Evolutionary conservation across 1,139 yeast genomes (phyloP).

Genomic region (Taphrina flavorubra): DNA sequence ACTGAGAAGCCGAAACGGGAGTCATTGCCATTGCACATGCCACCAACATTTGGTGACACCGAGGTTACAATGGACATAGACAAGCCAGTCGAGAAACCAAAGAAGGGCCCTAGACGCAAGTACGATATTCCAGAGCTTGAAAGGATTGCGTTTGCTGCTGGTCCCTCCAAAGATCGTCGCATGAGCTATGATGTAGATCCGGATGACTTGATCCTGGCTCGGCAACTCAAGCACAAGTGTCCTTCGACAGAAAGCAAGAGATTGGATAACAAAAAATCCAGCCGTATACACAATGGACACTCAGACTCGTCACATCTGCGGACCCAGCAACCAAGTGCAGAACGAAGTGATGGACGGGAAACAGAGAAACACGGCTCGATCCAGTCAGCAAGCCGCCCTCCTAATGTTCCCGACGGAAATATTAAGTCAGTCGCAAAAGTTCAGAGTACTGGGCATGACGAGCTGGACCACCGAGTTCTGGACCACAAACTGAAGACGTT

Average conservation of each 20-base stretch:
- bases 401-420: background rate
- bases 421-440: background rate
- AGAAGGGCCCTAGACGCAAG: constrained; percentile 19
- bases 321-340: background rate
- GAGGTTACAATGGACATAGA: background rate
- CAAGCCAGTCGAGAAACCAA: background rate
- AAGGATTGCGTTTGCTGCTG: constrained; percentile 11
- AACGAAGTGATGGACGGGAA: background rate
- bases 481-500: background rate
- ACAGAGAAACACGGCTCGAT: background rate
- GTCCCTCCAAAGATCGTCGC: constrained; percentile 12
- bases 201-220: background rate
- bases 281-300: background rate
- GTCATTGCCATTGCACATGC: background rate
- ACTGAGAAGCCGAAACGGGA: background rate
- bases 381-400: no score
- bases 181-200: constrained; percentile 25
- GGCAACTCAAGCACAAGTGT: background rate
- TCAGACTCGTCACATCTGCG: background rate
- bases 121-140: constrained; percentile 26
- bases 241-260: no score
- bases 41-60: constrained; percentile 8
- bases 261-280: background rate
- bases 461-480: background rate
- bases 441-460: background rate